Evolutionary conservation across 2,329 filamentous ascomycete genomes (phyloP).

Genomic region (Alternaria solani): DNA sequence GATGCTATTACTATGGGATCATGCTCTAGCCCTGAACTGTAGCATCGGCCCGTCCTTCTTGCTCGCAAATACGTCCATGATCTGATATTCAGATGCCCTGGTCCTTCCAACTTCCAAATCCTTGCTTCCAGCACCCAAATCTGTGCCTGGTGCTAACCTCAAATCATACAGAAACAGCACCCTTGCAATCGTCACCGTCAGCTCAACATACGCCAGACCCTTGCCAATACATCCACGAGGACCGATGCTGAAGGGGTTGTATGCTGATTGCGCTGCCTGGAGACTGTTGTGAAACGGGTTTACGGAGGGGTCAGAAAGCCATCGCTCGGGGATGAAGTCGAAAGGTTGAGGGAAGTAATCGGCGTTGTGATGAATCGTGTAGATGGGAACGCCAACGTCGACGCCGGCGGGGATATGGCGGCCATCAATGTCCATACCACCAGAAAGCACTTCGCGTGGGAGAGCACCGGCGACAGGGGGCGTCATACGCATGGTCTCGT

Average conservation of each 20-base stretch:
- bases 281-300: conserved; percentile 44
- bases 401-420: conserved; percentile 47
- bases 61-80: conserved; percentile 76
- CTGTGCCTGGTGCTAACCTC: conserved; percentile 46
- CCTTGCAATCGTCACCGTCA: conserved; percentile 69
- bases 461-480: conserved; percentile 51
- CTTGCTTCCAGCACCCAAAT: conserved; percentile 40
- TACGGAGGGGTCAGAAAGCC: conserved; percentile 41
- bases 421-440: conserved; percentile 50
- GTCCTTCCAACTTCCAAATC: conserved; percentile 45
- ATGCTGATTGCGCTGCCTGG: conserved; percentile 67
- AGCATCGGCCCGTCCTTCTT: conserved; percentile 75
- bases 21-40: conserved; percentile 55
- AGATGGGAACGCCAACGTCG: conserved; percentile 49
- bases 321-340: conserved; percentile 50
- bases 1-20: background rate
- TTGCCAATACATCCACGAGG: conserved; percentile 77
- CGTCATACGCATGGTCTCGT: conserved; percentile 53
- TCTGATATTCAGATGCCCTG: conserved; percentile 67
- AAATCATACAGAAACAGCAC: conserved; percentile 70
- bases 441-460: conserved; percentile 49
- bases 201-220: conserved; percentile 71
- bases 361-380: conserved; percentile 51
- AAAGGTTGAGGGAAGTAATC: conserved; percentile 51
- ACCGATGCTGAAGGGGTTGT: conserved; percentile 77